A percentile compares a stretch with the other conserved stretches of the same genome.
These are phyloP conservation scores for Phytophthora quininea DNA, from an alignment of 352 stramenopile species.

Conservation along the genomic window DNA sequence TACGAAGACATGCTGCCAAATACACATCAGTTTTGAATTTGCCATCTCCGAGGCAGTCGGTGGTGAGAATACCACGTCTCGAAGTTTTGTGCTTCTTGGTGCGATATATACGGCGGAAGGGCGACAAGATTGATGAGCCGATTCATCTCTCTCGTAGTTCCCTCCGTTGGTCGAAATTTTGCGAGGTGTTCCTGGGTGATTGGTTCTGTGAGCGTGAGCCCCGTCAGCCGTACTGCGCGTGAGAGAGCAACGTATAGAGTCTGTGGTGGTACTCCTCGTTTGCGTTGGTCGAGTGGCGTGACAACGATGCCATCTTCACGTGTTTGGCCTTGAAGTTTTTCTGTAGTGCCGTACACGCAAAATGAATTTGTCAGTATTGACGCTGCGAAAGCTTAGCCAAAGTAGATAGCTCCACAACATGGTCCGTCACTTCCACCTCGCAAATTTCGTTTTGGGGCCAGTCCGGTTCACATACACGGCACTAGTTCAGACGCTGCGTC, in stretches of 20 bases:
- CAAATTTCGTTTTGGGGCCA: no score
- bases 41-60: not conserved
- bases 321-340: constrained; percentile 17
- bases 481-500: no score
- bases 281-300: not conserved
- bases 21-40: constrained; percentile 2
- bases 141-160: not conserved
- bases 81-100: no score
- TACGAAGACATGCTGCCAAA: no score
- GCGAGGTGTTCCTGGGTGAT: constrained; percentile 3
- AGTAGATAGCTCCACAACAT: no score
- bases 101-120: not conserved
- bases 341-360: no score
- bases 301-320: constrained; percentile 5
- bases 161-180: not conserved
- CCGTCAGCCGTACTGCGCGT: constrained; percentile 3
- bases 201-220: constrained; percentile 1
- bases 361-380: no score
- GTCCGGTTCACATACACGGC: no score
- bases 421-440: no score
- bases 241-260: constrained; percentile 9
- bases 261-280: not conserved
- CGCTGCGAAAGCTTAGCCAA: no score
- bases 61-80: not conserved
- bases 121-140: constrained; percentile 1